Evolutionary conservation across 352 stramenopile genomes (phyloP).

Genomic region (Phytophthora idaei): DNA sequence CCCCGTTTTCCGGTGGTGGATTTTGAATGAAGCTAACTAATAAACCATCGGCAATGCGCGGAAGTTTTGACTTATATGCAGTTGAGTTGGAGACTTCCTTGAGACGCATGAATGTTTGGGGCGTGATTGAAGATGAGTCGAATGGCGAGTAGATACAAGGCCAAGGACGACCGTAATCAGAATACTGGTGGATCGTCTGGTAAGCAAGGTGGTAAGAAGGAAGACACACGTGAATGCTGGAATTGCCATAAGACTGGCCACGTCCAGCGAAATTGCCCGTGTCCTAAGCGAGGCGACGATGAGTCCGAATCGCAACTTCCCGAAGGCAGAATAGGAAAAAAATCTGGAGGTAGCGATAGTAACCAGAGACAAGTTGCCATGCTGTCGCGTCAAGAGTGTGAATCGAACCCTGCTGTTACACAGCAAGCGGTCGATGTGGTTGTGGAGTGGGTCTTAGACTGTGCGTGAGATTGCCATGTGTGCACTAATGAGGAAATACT

Average conservation of each 20-base stretch:
- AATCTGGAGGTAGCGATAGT: neutral
- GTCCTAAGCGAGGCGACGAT: constrained; percentile 3
- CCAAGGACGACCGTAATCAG: too few species aligned
- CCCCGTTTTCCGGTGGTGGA: constrained; percentile 1
- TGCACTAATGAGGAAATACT: constrained; percentile 1
- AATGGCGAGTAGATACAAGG: too few species aligned
- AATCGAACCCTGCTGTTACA: neutral
- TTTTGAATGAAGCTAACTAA: constrained; percentile 3
- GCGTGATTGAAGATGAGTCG: constrained; percentile 4
- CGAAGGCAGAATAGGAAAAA: constrained; percentile 13
- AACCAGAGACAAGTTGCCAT: neutral
- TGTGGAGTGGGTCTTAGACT: constrained; percentile 18
- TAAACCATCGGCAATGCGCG: constrained; percentile 2
- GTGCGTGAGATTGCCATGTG: constrained; percentile 16
- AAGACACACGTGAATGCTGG: constrained; percentile 5
- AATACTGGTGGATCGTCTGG: too few species aligned
- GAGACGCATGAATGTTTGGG: neutral
- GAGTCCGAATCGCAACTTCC: constrained; percentile 5
- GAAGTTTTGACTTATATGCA: constrained; percentile 9
- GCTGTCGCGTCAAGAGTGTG: neutral
- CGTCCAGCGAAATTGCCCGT: constrained; percentile 6
- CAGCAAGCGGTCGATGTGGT: neutral
- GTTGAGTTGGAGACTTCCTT: constrained; percentile 10
- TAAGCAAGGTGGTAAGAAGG: too few species aligned
- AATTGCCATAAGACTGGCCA: constrained; percentile 8